Conservation (phyloP, 306 rosid species). For the Vigna angularis region DNA sequence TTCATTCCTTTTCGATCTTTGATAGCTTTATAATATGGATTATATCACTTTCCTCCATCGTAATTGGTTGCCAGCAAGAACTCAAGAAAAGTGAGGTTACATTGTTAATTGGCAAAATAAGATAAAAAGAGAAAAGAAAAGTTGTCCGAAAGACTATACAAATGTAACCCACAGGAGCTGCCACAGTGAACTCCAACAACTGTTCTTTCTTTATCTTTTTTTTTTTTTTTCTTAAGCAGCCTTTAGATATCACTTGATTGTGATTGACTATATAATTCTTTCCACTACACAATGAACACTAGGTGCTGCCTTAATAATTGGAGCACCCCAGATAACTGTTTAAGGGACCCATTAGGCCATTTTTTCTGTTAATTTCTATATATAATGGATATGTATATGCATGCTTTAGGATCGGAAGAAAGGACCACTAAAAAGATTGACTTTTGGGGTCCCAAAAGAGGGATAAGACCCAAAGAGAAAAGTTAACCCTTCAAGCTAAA, state of each 20-base stretch:
- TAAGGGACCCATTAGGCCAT: slow-evolving; percentile 35
- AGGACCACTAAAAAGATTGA: slow-evolving; percentile 6
- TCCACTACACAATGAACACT: slow-evolving; percentile 47
- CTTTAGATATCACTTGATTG: slow-evolving; percentile 31
- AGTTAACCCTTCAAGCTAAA: slow-evolving; percentile 18
- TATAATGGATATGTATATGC: slow-evolving; percentile 2
- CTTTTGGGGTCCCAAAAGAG: slow-evolving; percentile 50
- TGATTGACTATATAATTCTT: slow-evolving; percentile 48
- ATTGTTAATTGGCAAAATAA: background rate
- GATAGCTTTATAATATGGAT: slow-evolving; percentile 1
- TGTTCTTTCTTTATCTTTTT: background rate
- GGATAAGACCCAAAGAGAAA: slow-evolving; percentile 32
- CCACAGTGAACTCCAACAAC: slow-evolving; percentile 32
- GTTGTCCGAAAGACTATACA: slow-evolving; percentile 21
- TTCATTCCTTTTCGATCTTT: background rate
- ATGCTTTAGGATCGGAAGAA: slow-evolving; percentile 38
- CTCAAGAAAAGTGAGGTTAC: background rate
- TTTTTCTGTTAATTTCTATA: background rate
- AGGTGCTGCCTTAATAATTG: slow-evolving; percentile 52
- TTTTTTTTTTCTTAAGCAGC: background rate
- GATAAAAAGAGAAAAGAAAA: slow-evolving; percentile 23
- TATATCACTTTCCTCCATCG: slow-evolving; percentile 3
- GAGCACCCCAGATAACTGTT: slow-evolving; percentile 23
- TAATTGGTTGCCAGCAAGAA: slow-evolving; percentile 15
- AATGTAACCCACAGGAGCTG: slow-evolving; percentile 31